A percentile compares a stretch with the other conserved stretches of the same genome.
Conservation (phyloP, 768 basidiomycete genomes). For the Wakefieldia striispora region DNA sequence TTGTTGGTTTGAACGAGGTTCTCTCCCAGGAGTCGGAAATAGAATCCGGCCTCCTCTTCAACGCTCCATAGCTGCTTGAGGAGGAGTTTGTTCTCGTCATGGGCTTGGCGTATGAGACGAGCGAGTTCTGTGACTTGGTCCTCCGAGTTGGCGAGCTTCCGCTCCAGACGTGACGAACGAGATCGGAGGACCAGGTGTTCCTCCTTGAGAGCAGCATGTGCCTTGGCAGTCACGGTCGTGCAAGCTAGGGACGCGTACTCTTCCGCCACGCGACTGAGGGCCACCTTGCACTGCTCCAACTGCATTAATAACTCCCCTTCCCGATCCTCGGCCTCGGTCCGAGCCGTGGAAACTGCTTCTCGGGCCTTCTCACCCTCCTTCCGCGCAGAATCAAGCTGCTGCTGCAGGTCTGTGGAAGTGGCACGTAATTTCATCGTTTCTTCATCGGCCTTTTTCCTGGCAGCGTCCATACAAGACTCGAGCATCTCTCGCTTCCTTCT, state of each 20-base stretch:
- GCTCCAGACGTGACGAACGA: slow-evolving; percentile 53
- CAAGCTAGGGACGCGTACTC: slow-evolving; percentile 54
- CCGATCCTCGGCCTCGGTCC: slow-evolving; percentile 33
- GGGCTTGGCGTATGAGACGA: slow-evolving; percentile 55
- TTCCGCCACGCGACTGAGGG: slow-evolving; percentile 47
- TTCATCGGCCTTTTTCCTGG: slow-evolving; percentile 40
- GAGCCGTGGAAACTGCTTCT: slow-evolving; percentile 30
- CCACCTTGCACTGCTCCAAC: slow-evolving; percentile 47
- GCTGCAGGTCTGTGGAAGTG: slow-evolving; percentile 35
- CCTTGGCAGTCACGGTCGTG: slow-evolving; percentile 37
- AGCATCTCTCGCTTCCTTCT: slow-evolving; percentile 47
- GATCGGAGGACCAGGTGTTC: slow-evolving; percentile 40
- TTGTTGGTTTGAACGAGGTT: not conserved
- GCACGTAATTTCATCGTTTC: slow-evolving; percentile 37
- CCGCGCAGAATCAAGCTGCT: slow-evolving; percentile 35
- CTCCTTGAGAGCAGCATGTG: slow-evolving; percentile 40
- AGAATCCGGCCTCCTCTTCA: slow-evolving; percentile 17
- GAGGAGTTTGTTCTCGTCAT: slow-evolving; percentile 51
- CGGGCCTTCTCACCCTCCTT: slow-evolving; percentile 37
- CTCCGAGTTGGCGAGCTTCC: slow-evolving; percentile 67
- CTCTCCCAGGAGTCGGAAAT: slow-evolving; percentile 11
- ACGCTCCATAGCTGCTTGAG: slow-evolving; percentile 14
- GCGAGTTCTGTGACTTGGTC: slow-evolving; percentile 65
- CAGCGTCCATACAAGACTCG: slow-evolving; percentile 45
- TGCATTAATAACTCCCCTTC: slow-evolving; percentile 49